These are phyloP conservation scores for Helichrysum umbraculigerum DNA, from an alignment of 129 eudicot species.

Conservation along the genomic window DNA sequence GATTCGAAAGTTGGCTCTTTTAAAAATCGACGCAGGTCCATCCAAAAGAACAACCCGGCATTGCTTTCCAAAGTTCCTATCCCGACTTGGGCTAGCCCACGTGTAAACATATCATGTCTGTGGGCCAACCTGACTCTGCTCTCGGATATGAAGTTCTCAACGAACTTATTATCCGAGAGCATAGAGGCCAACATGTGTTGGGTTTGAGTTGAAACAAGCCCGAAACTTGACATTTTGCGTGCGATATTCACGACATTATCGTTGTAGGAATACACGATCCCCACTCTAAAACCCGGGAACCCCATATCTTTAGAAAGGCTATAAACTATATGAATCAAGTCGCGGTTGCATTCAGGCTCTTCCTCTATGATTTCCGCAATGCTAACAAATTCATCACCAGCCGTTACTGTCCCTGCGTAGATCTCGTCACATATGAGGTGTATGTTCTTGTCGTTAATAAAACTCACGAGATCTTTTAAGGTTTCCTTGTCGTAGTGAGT, in stretches of 20 bases:
- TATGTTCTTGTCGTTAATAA: slow-evolving; percentile 42
- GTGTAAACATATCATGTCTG: slow-evolving; percentile 45
- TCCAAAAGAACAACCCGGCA: slow-evolving; percentile 64
- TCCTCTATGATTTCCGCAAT: slow-evolving; percentile 47
- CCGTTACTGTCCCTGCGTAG: slow-evolving; percentile 50
- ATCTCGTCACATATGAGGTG: slow-evolving; percentile 66
- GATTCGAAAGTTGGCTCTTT: slow-evolving; percentile 48
- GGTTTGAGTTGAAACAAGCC: slow-evolving; percentile 63
- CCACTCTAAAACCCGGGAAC: slow-evolving; percentile 69
- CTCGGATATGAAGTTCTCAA: slow-evolving; percentile 38
- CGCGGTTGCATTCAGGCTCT: slow-evolving; percentile 34
- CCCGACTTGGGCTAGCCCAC: slow-evolving; percentile 49
- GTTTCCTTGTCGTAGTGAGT: slow-evolving; percentile 43
- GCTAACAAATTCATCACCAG: slow-evolving; percentile 40
- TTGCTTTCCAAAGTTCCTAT: slow-evolving; percentile 48
- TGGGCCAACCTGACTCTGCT: slow-evolving; percentile 41
- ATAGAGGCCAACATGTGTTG: slow-evolving; percentile 51
- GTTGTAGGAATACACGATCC: slow-evolving; percentile 64
- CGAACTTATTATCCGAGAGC: slow-evolving; percentile 48
- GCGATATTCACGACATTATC: slow-evolving; percentile 50
- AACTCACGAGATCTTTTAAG: slow-evolving; percentile 33
- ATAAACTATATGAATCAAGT: slow-evolving; percentile 57
- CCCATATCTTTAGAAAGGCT: slow-evolving; percentile 65
- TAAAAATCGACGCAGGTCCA: slow-evolving; percentile 51
- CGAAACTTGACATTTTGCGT: slow-evolving; percentile 64